These are phyloP conservation scores for Cystofilobasidium capitatum DNA, from an alignment of 768 basidiomycete species.

Conservation along the genomic window DNA sequence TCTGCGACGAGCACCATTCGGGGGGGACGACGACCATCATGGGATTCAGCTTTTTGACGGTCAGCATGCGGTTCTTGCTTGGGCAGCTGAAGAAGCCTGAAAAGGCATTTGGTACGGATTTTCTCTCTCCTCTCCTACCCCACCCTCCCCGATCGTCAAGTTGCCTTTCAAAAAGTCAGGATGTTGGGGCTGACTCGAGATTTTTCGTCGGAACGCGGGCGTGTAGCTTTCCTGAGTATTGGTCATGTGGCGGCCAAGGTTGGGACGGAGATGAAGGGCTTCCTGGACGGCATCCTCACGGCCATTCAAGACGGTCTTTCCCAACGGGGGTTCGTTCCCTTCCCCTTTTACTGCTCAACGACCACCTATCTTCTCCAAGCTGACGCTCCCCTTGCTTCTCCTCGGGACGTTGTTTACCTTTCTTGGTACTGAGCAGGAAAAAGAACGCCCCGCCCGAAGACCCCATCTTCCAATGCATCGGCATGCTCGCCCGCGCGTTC, in stretches of 20 bases:
- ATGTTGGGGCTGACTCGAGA: too few relatives aligned
- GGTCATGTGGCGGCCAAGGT: constrained; percentile 89
- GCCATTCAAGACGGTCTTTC: constrained; percentile 84
- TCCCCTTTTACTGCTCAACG: too few relatives aligned
- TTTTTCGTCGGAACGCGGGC: too few relatives aligned
- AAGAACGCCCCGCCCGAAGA: constrained; percentile 90
- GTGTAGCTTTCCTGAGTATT: constrained; percentile 88
- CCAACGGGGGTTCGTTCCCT: constrained; percentile 69
- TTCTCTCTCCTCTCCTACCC: not conserved
- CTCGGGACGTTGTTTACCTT: constrained; percentile 3
- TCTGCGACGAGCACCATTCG: constrained; percentile 54
- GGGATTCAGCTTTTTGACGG: constrained; percentile 57
- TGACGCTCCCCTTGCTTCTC: not conserved
- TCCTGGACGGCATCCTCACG: constrained; percentile 79
- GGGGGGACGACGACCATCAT: not conserved
- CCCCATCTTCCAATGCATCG: constrained; percentile 93
- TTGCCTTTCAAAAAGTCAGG: too few relatives aligned
- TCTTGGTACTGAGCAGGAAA: too few relatives aligned
- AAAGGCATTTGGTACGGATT: constrained; percentile 65
- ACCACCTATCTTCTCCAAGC: constrained; percentile 6
- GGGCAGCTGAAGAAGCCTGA: constrained; percentile 85
- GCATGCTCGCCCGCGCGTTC: constrained; percentile 88
- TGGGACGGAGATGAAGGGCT: constrained; percentile 88
- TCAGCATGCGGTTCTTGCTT: constrained; percentile 83
- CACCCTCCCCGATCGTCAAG: not conserved